Base-by-base conservation (phyloP, 371 early-diverging fungal genomes). In the Chytridium lagenaria region DNA sequence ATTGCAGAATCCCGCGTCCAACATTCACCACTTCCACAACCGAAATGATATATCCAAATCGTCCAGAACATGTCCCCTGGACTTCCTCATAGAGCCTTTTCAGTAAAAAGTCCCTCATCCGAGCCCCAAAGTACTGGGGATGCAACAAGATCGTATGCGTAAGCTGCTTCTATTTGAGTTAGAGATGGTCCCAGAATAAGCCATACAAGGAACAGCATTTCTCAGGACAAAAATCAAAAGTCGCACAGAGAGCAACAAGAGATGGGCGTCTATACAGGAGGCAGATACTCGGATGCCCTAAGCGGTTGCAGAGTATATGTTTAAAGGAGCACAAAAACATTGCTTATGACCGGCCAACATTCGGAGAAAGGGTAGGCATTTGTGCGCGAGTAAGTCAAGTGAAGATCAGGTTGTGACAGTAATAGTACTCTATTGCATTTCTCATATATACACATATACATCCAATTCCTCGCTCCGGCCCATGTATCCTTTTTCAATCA, bases 41-140 rank as follows among this genome's bases (percentile, higher is more conserved):
- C 1, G 78, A 38, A 63, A 98, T 92, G 59, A 98, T 94, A 81
- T 94, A 98, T 19, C 98, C 98, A 78, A 88, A 93, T 38, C 93
- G 87, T 40, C 98, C 97, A 1, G 93, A 90, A 82, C 96, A 97
- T 3, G 94, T 94, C 37, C 98, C 98, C 79, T 98, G 97, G 19
- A 98, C 97, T 73, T 98, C 97, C 15, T 89, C 90, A 81, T 94
- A 91, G 51, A 98, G 83, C 72, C 94, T 89, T 51, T 91, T 85
- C 65, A 86, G 85, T 28, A 98, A 85, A 66, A 69, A 90, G 57
- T 87, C 87, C 51, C 90, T 88, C 86, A 97, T 90, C 74, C 90
- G 87, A 22, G 93, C 92, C 16, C 96, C 95, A 86, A 97, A 93
- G 73, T 88, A 94, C 49, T 91, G 90, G 34, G 98, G 98, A 74